A percentile compares a stretch with the other conserved stretches of the same genome.
These are phyloP conservation scores for Fusarium poae DNA, from an alignment of 2,329 filamentous ascomycete species.

Conservation along the genomic window DNA sequence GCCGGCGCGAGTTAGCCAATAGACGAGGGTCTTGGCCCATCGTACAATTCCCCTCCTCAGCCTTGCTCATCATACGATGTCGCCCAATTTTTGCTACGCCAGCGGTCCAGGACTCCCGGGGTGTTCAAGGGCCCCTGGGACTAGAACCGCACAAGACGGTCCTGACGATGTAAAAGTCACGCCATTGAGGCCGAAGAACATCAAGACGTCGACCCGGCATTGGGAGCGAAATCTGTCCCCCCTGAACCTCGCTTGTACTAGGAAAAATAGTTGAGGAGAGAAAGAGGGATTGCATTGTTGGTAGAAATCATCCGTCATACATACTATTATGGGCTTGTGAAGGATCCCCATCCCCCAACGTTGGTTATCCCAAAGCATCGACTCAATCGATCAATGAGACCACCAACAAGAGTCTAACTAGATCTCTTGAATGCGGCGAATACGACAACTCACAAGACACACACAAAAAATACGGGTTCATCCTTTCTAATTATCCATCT, in stretches of 20 bases:
- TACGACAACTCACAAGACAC: slow-evolving; percentile 38
- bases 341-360: slow-evolving; percentile 32
- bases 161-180: slow-evolving; percentile 49
- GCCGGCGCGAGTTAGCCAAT: slow-evolving; percentile 42
- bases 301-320: slow-evolving; percentile 30
- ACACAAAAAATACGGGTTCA: slow-evolving; percentile 21
- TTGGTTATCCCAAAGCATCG: slow-evolving; percentile 28
- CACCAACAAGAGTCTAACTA: slow-evolving; percentile 5
- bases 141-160: slow-evolving; percentile 41
- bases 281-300: slow-evolving; percentile 20
- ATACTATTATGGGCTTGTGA: slow-evolving; percentile 19
- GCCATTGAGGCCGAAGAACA: slow-evolving; percentile 49
- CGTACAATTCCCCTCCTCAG: slow-evolving; percentile 54
- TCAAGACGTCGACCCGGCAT: slow-evolving; percentile 47
- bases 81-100: slow-evolving; percentile 49
- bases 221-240: slow-evolving; percentile 36
- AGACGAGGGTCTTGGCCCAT: slow-evolving; percentile 43
- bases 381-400: slow-evolving; percentile 28
- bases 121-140: slow-evolving; percentile 46
- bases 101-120: slow-evolving; percentile 44
- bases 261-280: slow-evolving; percentile 20
- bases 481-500: slow-evolving; percentile 19
- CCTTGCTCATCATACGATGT: slow-evolving; percentile 58
- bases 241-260: slow-evolving; percentile 33
- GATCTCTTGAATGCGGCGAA: slow-evolving; percentile 39